phyloP scores from a whole-genome alignment of 352 stramenopile genomes.

The Pythium oligandrum region DNA sequence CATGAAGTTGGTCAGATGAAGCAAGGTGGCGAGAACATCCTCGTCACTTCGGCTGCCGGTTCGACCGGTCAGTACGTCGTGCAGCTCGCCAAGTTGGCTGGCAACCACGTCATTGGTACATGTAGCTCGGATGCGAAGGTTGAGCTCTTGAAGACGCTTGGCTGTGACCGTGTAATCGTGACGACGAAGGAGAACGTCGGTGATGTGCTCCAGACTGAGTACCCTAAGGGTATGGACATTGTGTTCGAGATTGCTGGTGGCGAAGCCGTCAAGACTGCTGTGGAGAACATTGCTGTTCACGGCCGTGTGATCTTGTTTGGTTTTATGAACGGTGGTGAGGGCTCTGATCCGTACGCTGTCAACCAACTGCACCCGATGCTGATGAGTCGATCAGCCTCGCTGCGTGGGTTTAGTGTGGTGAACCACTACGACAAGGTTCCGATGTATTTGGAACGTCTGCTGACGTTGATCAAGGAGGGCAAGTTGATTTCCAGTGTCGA shows the following conservation, averaged over 20 bases:
- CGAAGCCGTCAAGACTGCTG: conserved; percentile 38
- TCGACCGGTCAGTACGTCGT: conserved; percentile 80
- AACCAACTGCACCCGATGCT: conserved; percentile 14
- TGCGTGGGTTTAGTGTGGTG: conserved; percentile 33
- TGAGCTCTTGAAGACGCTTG: conserved; percentile 68
- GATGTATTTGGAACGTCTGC: conserved; percentile 42
- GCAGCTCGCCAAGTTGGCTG: conserved; percentile 80
- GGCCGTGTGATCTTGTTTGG: conserved; percentile 62
- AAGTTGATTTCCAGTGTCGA: conserved; percentile 54
- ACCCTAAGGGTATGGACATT: conserved; percentile 60
- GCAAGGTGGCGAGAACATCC: conserved; percentile 36
- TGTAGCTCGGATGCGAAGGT: conserved; percentile 83
- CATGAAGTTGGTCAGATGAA: conserved; percentile 57
- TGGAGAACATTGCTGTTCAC: conserved; percentile 52
- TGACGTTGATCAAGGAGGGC: conserved; percentile 38
- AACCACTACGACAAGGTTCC: conserved; percentile 30
- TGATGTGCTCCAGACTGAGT: conserved; percentile 60
- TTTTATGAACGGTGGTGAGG: conserved; percentile 40
- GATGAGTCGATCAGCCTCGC: conserved; percentile 29
- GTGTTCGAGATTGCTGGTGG: conserved; percentile 67
- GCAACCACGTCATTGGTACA: conserved; percentile 76
- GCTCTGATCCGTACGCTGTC: conserved; percentile 15
- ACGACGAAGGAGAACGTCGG: conserved; percentile 70
- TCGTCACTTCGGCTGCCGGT: conserved; percentile 59
- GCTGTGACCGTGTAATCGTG: conserved; percentile 78